phyloP scores from a whole-genome alignment of 2,329 filamentous ascomycete genomes.

The Diaporthe destruens region DNA sequence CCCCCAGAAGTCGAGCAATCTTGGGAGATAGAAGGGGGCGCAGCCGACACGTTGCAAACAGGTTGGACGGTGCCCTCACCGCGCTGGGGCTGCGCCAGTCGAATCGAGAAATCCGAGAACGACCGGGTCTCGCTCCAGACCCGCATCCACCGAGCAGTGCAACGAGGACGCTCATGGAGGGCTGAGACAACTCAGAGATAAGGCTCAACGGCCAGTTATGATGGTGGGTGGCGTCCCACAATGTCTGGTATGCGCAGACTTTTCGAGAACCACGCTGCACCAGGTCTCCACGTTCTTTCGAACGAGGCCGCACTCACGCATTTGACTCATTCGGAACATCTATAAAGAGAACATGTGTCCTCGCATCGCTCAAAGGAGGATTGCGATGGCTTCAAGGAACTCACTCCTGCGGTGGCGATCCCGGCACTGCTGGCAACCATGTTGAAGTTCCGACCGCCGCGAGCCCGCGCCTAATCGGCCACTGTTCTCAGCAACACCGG shows the following conservation, averaged over 20 bases:
- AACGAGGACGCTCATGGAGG: conserved; percentile 15
- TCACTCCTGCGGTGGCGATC: not conserved
- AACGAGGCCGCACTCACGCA: not conserved
- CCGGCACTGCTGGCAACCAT: not conserved
- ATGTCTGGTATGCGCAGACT: conserved; percentile 18
- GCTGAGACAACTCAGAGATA: conserved; percentile 26
- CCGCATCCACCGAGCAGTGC: conserved; percentile 22
- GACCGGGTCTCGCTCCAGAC: conserved; percentile 9
- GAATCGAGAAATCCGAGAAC: not conserved
- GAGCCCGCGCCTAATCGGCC: not conserved
- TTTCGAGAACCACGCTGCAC: conserved; percentile 20
- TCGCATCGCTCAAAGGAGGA: not conserved
- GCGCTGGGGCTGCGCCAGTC: conserved; percentile 21
- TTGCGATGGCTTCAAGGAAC: not conserved
- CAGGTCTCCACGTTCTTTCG: conserved; percentile 20
- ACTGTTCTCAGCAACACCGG: not conserved
- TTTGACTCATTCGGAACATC: not conserved
- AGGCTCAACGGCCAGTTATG: conserved; percentile 11
- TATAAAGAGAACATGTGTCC: conserved; percentile 30
- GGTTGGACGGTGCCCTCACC: conserved; percentile 7
- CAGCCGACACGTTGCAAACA: conserved; percentile 12
- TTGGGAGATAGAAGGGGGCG: not conserved
- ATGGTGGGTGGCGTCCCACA: conserved; percentile 17
- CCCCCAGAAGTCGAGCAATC: conserved; percentile 1
- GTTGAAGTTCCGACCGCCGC: not conserved